phyloP scores from a whole-genome alignment of 352 stramenopile species.

The Pythium monospermum region DNA sequence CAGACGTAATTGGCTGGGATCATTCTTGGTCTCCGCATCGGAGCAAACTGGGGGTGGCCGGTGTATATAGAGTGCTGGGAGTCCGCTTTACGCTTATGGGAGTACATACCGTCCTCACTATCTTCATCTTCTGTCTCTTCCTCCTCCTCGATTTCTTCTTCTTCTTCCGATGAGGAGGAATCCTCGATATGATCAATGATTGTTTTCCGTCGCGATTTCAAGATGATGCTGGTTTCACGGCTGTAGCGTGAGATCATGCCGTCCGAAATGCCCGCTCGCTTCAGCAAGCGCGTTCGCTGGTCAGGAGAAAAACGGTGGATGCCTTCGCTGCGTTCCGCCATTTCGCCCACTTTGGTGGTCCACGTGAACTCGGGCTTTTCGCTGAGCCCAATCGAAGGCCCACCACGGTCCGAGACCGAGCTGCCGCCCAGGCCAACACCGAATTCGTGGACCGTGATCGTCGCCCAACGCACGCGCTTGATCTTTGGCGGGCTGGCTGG shows the following conservation, averaged over 20 bases:
- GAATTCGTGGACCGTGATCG: conserved; percentile 47
- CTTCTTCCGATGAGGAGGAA: conserved; percentile 23
- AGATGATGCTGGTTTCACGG: conserved; percentile 44
- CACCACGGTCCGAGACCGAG: conserved; percentile 31
- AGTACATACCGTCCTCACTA: conserved; percentile 13
- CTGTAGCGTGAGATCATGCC: conserved; percentile 41
- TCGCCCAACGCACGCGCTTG: conserved; percentile 40
- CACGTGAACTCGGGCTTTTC: conserved; percentile 44
- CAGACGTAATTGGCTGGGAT: conserved; percentile 60
- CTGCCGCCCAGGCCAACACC: conserved; percentile 38
- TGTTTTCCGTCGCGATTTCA: conserved; percentile 30
- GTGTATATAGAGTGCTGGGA: conserved; percentile 35
- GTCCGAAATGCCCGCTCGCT: conserved; percentile 28
- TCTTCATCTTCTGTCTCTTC: conserved; percentile 14
- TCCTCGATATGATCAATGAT: conserved; percentile 22
- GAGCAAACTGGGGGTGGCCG: conserved; percentile 35
- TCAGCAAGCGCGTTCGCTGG: conserved; percentile 30
- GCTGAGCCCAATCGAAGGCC: conserved; percentile 34
- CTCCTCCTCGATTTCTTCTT: conserved; percentile 12
- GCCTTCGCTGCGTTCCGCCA: conserved; percentile 40
- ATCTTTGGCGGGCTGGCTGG: conserved; percentile 4
- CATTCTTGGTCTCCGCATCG: conserved; percentile 52
- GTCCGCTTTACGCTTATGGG: conserved; percentile 42
- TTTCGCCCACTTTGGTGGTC: conserved; percentile 43
- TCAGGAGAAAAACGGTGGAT: conserved; percentile 40